These are phyloP conservation scores for Helicocarpus griseus DNA, from an alignment of 2,329 filamentous ascomycete species.

Conservation along the genomic window DNA sequence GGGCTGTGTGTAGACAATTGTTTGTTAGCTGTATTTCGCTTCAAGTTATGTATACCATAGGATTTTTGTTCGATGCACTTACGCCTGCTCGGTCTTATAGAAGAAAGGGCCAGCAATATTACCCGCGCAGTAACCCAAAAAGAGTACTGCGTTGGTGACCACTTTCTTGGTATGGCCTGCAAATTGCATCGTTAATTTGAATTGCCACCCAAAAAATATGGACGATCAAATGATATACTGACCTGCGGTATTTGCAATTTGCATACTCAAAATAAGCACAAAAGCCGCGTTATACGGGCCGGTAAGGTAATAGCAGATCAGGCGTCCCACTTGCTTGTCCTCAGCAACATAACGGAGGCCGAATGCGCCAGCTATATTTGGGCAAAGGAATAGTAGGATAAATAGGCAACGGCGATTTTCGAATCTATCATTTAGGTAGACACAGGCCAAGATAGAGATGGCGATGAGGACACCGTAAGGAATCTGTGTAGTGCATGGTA, in stretches of 20 bases:
- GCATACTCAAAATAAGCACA: slow-evolving; percentile 40
- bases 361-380: slow-evolving; percentile 50
- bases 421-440: slow-evolving; percentile 40
- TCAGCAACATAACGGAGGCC: slow-evolving; percentile 46
- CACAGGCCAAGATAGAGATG: slow-evolving; percentile 40
- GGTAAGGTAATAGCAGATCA: slow-evolving; percentile 49
- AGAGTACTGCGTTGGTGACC: slow-evolving; percentile 52
- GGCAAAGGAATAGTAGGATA: slow-evolving; percentile 47
- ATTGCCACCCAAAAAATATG: neutral
- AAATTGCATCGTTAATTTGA: neutral
- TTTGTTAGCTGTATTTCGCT: no score
- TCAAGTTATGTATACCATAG: no score
- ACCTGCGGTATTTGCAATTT: slow-evolving; percentile 37
- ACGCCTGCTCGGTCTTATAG: slow-evolving; percentile 46
- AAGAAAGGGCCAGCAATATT: slow-evolving; percentile 57
- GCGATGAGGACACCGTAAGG: slow-evolving; percentile 42
- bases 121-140: slow-evolving; percentile 50
- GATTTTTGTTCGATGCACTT: no score
- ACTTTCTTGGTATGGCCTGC: slow-evolving; percentile 54
- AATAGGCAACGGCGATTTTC: slow-evolving; percentile 43
- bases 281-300: slow-evolving; percentile 48
- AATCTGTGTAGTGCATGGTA: no score
- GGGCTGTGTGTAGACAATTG: slow-evolving; percentile 22
- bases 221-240: slow-evolving; percentile 21
- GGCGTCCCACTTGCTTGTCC: slow-evolving; percentile 42